phyloP scores from a whole-genome alignment of 2,329 filamentous ascomycete genomes.

The Sclerotinia trifoliorum region DNA sequence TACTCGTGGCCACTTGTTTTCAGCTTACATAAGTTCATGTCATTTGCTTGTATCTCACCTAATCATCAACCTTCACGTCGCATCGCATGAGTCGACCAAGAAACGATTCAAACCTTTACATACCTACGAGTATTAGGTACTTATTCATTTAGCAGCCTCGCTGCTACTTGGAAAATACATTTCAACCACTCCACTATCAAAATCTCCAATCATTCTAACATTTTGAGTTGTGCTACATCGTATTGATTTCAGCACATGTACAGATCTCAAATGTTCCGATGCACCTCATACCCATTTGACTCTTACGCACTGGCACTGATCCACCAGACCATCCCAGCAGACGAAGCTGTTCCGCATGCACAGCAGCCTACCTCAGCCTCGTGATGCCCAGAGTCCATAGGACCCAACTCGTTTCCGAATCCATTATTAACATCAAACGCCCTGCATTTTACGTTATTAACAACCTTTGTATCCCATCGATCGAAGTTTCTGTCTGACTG shows the following conservation, averaged over 20 bases:
- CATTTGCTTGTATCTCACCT: neutral
- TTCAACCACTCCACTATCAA: neutral
- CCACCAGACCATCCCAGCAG: constrained; percentile 20
- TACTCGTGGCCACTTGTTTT: no score
- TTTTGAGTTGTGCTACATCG: neutral
- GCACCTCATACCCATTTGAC: constrained; percentile 3
- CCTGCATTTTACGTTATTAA: neutral
- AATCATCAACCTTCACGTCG: neutral
- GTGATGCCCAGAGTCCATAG: constrained; percentile 18
- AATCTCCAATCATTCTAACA: neutral
- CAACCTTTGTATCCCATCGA: neutral
- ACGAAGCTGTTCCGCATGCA: constrained; percentile 10
- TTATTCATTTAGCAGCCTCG: neutral
- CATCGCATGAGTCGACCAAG: neutral
- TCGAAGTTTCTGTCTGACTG: neutral
- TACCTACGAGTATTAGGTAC: no score
- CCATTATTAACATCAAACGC: neutral
- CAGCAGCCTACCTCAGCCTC: constrained; percentile 15
- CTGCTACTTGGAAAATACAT: neutral
- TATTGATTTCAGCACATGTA: constrained; percentile 16
- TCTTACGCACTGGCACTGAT: constrained; percentile 18
- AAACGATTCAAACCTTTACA: neutral
- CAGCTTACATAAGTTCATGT: neutral
- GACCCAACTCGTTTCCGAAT: constrained; percentile 1
- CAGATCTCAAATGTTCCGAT: constrained; percentile 11